Base-by-base conservation (phyloP, 371 early-diverging fungal genomes). In the Batrachochytrium dendrobatidis region DNA sequence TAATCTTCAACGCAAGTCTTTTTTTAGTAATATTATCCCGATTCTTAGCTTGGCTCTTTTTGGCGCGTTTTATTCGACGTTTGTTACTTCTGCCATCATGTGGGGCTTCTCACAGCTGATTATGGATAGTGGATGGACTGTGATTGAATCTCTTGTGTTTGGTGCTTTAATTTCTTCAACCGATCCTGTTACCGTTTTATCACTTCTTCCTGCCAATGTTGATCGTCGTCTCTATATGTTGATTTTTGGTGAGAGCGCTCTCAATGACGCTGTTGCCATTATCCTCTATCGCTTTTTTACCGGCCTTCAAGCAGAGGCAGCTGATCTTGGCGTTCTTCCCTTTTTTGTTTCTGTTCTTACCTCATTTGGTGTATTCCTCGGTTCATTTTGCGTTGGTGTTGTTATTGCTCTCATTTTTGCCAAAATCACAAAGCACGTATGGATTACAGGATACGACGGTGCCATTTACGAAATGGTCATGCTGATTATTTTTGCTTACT, bases 231-330 rank as follows among this genome's bases (percentile, higher is more conserved):
- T 79, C 33, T 78, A 78, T 73, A 79, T 80, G 70, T 35, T 78
- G 57, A 80, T 80, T 32, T 78, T 80, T 64, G 81, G 81, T 8
- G 81, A 80, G 63, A 65, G 66, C 31, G 81, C 81, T 0, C 66
- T 80, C 26, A 80, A 80, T 62, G 81, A 80, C 57, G 81, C 81
- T 31, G 81, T 80, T 8, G 46, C 77, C 7, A 74, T 80, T 51
- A 80, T 80, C 49, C 67, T 80, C 26, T 80, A 73, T 69, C 63
- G 75, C 26, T 77, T 77, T 65, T 77, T 80, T 57, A 73, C 73
- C 18, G 63, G 56, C 12, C 60, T 71, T 18, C 50, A 51, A 34
- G 49, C 55, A 17, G 53, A 52, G 7, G 24, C 55, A 17, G 29
- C 25, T 29, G 32, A 45, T 28, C 60, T 67, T 1, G 64, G 68